Conservation (phyloP, 192 early-diverging fungal genomes). For the Endogone sp. region DNA sequence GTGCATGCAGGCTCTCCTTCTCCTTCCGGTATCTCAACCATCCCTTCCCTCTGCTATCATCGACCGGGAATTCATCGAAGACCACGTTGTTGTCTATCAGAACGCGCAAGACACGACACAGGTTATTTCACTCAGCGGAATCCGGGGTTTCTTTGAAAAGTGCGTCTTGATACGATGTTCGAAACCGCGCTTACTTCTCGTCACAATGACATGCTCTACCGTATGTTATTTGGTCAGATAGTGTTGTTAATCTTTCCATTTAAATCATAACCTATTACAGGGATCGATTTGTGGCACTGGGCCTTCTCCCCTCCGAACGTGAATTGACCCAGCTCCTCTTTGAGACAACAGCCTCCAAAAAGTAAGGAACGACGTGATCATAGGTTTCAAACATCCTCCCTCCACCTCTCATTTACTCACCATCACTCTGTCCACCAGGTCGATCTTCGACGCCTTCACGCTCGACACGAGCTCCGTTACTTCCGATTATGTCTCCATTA, state of each 20-base stretch:
- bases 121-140: constrained; percentile 23
- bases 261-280: no score
- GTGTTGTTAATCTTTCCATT: no score
- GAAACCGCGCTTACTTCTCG: no score
- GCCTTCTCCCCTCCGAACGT: constrained; percentile 2
- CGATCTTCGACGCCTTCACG: constrained; percentile 18
- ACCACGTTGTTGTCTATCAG: constrained; percentile 24
- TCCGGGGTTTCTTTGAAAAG: constrained; percentile 29
- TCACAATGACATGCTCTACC: no score
- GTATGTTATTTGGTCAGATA: no score
- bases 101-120: constrained; percentile 8
- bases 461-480: constrained; percentile 26
- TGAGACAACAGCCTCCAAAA: not conserved
- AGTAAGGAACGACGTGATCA: not conserved
- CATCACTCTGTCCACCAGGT: not conserved
- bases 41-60: constrained; percentile 21
- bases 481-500: constrained; percentile 19
- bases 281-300: constrained; percentile 27
- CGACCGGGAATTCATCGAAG: constrained; percentile 33
- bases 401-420: not conserved
- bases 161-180: constrained; percentile 11
- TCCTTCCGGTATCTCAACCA: constrained; percentile 26
- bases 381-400: not conserved
- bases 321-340: not conserved
- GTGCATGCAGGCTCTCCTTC: constrained; percentile 8